Evolutionary conservation across 2,329 filamentous ascomycete species (phyloP).

Genomic region (Epichloe bromicola): DNA sequence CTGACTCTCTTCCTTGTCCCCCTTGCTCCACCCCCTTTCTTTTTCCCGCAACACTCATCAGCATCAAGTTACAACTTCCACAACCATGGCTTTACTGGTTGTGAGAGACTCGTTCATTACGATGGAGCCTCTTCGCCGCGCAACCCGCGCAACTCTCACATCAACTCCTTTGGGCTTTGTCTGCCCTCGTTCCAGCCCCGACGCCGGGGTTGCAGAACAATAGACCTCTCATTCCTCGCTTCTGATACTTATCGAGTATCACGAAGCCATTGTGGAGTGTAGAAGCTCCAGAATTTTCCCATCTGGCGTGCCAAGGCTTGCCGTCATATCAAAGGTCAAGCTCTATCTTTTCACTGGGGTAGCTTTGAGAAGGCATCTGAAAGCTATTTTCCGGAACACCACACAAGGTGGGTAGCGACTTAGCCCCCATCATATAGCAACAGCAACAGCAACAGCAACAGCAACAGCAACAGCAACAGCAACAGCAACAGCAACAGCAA

Average conservation of each 20-base stretch:
- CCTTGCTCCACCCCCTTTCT: not conserved
- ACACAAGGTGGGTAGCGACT: too few relatives aligned
- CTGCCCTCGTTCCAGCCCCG: constrained; percentile 25
- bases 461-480: not conserved
- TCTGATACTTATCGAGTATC: constrained; percentile 12
- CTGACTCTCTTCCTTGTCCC: not conserved
- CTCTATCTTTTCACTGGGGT: not conserved
- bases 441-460: not conserved
- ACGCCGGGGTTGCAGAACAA: constrained; percentile 33
- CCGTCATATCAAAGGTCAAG: not conserved
- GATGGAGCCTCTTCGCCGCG: not conserved
- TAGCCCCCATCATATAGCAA: not conserved
- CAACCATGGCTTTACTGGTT: constrained; percentile 1
- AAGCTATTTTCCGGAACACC: not conserved
- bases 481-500: not conserved
- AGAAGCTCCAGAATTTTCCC: constrained; percentile 5
- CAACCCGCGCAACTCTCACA: not conserved
- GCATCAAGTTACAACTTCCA: not conserved
- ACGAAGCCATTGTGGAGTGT: constrained; percentile 12
- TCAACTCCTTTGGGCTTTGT: not conserved
- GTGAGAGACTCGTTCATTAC: not conserved
- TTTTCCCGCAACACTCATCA: not conserved
- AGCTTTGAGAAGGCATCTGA: not conserved
- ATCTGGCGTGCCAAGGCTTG: not conserved
- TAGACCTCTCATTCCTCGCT: constrained; percentile 20